A percentile compares a stretch with the other conserved stretches of the same genome.
Conservation (phyloP, 805 yeast genomes). For the Wickerhamomyces bovis region DNA sequence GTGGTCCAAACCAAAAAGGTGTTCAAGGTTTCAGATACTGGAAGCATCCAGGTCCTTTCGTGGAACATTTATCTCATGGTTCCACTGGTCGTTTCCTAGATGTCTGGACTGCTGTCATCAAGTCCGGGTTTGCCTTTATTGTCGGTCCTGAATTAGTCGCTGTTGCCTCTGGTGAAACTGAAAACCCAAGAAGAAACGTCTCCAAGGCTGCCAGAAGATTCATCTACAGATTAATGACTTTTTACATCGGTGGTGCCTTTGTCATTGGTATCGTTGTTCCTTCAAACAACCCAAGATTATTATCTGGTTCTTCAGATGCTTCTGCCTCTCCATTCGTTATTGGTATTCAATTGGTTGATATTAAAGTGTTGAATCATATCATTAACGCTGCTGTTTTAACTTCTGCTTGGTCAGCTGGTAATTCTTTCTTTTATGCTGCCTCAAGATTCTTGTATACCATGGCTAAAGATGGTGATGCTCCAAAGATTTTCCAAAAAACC, state of each 20-base stretch:
- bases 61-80: conserved; percentile 41
- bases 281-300: conserved; percentile 48
- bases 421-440: conserved; percentile 73
- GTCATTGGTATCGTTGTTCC: conserved; percentile 66
- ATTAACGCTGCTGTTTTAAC: conserved; percentile 74
- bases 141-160: conserved; percentile 60
- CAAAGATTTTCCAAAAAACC: conserved; percentile 55
- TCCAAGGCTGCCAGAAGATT: conserved; percentile 55
- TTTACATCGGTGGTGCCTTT: conserved; percentile 60
- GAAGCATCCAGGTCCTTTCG: conserved; percentile 55
- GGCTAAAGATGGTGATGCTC: conserved; percentile 74
- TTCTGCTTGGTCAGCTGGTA: conserved; percentile 77
- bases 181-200: conserved; percentile 51
- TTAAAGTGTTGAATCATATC: conserved; percentile 64
- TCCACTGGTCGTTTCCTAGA: conserved; percentile 58
- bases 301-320: conserved; percentile 51
- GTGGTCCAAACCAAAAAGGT: conserved; percentile 48
- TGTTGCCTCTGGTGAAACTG: conserved; percentile 52
- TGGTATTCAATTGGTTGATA: conserved; percentile 65
- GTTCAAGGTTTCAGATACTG: conserved; percentile 65
- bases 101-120: conserved; percentile 55
- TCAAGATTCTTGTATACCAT: conserved; percentile 69
- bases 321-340: conserved; percentile 75
- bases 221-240: conserved; percentile 49
- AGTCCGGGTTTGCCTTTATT: conserved; percentile 61